Base-by-base conservation (phyloP, 2,329 filamentous ascomycete genomes). In the Fusarium tuaranense region DNA sequence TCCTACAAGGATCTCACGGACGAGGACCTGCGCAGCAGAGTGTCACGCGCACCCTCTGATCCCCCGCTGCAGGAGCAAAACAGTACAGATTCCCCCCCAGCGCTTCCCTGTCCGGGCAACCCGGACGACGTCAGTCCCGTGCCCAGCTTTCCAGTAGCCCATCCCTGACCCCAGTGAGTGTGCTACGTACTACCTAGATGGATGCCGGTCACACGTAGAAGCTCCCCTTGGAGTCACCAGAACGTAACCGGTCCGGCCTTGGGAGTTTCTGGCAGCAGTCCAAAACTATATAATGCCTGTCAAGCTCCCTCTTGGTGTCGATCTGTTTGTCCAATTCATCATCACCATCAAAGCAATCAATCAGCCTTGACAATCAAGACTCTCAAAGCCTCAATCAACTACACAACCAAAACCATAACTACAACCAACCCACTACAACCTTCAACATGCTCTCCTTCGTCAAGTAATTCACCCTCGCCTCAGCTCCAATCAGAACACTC, bases 361-460 rank as follows among this genome's bases (percentile, higher is more conserved):
- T 67, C 46, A 41, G 20, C 41, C 53, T 65, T 39, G 22, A 38
- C 13, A 36, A 38, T 13, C 25, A 63, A 27, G 39, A 71, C 36
- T 10, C n/a, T 32, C 16, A 36, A 63, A 39, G 27, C 34, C 32
- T 27, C 13, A 36, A 25, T 32, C 32, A 18, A 38, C 20, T 16
- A 44, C 58, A 64, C 32, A 53, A 44, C 16, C 12, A 20, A 44
- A 53, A 44, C 12, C 10, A 38, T 32, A 61, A 25, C 36, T 8
- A 51, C 25, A 36, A n/a, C 46, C 48, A 60, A 38, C 34, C 14
- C 20, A 10, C 32, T 18, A 32, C 36, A 22, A n/a, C 36, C 38
- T 25, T 39, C 65, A 74, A 51, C n/a, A 75, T 75, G 73, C 73
- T 75, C 46, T 76, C 73, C 36, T 74, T 76, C 62, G 73, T 75